A percentile compares a stretch with the other conserved stretches of the same genome.
Evolutionary conservation across 2,329 filamentous ascomycete genomes (phyloP).

Genomic region (Trichoderma breve): DNA sequence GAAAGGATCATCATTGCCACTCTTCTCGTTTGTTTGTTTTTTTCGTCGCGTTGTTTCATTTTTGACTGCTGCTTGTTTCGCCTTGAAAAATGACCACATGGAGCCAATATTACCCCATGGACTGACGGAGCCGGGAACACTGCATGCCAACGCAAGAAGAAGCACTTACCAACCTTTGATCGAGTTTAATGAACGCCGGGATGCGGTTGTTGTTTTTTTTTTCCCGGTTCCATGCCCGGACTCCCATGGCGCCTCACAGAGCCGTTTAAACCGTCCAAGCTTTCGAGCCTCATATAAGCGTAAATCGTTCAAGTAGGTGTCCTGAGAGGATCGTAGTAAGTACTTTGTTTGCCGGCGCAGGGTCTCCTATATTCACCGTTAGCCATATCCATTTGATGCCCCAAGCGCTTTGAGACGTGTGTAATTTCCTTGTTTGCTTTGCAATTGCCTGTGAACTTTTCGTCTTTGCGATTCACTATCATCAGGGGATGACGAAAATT

Average conservation of each 20-base stretch:
- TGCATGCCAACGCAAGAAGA: not conserved
- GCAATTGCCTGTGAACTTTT: too few relatives aligned
- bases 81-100: not conserved
- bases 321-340: not conserved
- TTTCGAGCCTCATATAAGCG: not conserved
- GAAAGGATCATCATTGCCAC: conserved; percentile 16
- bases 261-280: not conserved
- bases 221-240: not conserved
- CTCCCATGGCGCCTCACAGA: not conserved
- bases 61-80: not conserved
- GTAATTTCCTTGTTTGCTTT: too few relatives aligned
- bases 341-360: not conserved
- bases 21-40: not conserved
- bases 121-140: not conserved
- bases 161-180: not conserved
- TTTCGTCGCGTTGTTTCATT: not conserved
- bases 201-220: not conserved
- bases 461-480: too few relatives aligned
- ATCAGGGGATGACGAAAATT: too few relatives aligned
- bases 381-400: not conserved
- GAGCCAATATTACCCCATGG: not conserved
- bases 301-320: not conserved
- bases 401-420: not conserved
- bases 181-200: not conserved
- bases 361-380: not conserved